Evolutionary conservation across 2,329 filamentous ascomycete genomes (phyloP).

Genomic region (Clonostachys rosea): DNA sequence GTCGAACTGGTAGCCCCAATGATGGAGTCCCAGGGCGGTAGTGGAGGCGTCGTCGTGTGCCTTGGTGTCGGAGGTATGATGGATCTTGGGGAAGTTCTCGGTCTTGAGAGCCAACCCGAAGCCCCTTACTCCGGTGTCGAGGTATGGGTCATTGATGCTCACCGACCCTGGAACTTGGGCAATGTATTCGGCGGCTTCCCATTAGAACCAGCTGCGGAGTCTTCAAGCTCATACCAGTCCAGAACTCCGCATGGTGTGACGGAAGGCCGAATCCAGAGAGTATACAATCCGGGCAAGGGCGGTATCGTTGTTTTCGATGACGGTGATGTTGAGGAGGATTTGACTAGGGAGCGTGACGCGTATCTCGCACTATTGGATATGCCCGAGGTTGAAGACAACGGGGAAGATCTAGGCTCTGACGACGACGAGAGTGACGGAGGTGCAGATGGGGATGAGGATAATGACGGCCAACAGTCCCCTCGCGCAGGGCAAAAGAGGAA

Average conservation of each 20-base stretch:
- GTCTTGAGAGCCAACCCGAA: slow-evolving; percentile 60
- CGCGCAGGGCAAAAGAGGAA: slow-evolving; percentile 68
- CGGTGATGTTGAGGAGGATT: slow-evolving; percentile 85
- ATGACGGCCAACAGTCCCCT: slow-evolving; percentile 24
- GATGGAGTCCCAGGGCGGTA: slow-evolving; percentile 79
- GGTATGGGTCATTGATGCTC: slow-evolving; percentile 89
- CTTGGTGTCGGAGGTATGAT: slow-evolving; percentile 89
- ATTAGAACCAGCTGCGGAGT: slow-evolving; percentile 43
- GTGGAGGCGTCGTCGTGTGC: slow-evolving; percentile 85
- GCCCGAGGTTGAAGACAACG: slow-evolving; percentile 81
- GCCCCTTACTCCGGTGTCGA: slow-evolving; percentile 81
- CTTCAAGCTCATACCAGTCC: slow-evolving; percentile 37
- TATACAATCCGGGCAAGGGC: slow-evolving; percentile 74
- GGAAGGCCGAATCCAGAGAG: slow-evolving; percentile 65
- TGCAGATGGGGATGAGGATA: slow-evolving; percentile 39
- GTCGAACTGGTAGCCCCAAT: slow-evolving; percentile 77
- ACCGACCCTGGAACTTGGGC: slow-evolving; percentile 88
- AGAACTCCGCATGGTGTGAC: slow-evolving; percentile 62
- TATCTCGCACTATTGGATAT: slow-evolving; percentile 85
- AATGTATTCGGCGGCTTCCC: slow-evolving; percentile 84
- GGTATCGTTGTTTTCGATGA: slow-evolving; percentile 95
- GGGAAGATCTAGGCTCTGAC: slow-evolving; percentile 54
- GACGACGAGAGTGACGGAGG: slow-evolving; percentile 55
- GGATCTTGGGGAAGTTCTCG: slow-evolving; percentile 76
- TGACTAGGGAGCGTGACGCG: slow-evolving; percentile 70